Evolutionary conservation across 2,329 filamentous ascomycete species (phyloP).

Genomic region (Alternaria tenuissima): DNA sequence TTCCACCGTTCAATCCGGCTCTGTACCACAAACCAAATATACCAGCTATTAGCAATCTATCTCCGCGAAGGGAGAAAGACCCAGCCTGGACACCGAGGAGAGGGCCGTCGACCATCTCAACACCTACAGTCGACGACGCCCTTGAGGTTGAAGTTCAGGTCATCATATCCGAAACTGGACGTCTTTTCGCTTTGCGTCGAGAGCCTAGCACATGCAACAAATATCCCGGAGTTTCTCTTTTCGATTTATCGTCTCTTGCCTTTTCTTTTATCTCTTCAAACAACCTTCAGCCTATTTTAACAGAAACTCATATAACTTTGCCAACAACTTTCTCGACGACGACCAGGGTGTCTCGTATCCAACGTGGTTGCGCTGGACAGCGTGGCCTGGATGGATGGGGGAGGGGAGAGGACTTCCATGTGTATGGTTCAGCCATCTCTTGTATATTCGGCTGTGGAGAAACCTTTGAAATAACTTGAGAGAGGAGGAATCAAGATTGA

Average conservation of each 20-base stretch:
- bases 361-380: constrained; percentile 4
- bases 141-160: constrained; percentile 54
- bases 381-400: not conserved
- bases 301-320: constrained; percentile 28
- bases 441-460: constrained; percentile 9
- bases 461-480: not conserved
- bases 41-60: constrained; percentile 48
- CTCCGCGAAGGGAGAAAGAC: constrained; percentile 45
- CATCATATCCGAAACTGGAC: constrained; percentile 27
- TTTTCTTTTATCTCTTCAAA: constrained; percentile 19
- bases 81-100: constrained; percentile 52
- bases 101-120: constrained; percentile 42
- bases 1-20: constrained; percentile 26
- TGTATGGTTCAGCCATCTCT: constrained; percentile 2
- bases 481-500: not conserved
- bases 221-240: constrained; percentile 9
- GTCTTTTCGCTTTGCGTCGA: constrained; percentile 42
- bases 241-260: not conserved
- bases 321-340: constrained; percentile 8
- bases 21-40: constrained; percentile 47
- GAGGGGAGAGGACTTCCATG: not conserved
- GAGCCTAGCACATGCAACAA: constrained; percentile 37
- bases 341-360: not conserved
- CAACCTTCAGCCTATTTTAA: constrained; percentile 19
- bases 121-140: constrained; percentile 24